Conservation (phyloP, 352 stramenopile genomes). For the Elongisporangium prolatum region DNA sequence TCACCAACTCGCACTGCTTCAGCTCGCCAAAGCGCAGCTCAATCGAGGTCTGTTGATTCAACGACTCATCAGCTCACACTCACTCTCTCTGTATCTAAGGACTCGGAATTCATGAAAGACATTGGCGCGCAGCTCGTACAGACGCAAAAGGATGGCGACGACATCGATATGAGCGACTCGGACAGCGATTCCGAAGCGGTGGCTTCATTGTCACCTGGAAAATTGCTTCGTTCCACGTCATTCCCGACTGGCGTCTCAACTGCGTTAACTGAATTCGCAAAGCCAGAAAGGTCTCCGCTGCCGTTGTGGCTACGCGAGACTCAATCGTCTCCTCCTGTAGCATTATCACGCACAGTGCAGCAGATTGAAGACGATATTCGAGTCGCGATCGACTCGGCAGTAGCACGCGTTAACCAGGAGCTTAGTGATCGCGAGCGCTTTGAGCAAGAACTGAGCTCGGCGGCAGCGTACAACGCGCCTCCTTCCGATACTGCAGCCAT, state of each 20-base stretch:
- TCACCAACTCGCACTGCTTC: not conserved
- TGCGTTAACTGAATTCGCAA: not conserved
- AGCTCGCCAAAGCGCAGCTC: not conserved
- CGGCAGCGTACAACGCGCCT: slow-evolving; percentile 4
- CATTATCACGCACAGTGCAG: slow-evolving; percentile 24
- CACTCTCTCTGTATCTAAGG: no score
- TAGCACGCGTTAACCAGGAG: slow-evolving; percentile 28
- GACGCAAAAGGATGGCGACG: slow-evolving; percentile 10
- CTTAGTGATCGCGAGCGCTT: slow-evolving; percentile 36
- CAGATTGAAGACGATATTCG: slow-evolving; percentile 63
- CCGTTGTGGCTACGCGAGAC: not conserved
- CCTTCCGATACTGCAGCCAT: not conserved
- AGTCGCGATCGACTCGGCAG: slow-evolving; percentile 44
- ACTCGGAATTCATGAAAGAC: not conserved
- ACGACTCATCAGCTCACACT: not conserved
- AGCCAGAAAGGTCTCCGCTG: not conserved
- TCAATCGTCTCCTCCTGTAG: not conserved
- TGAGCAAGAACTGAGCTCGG: slow-evolving; percentile 22
- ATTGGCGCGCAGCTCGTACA: slow-evolving; percentile 6
- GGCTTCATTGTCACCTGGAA: not conserved
- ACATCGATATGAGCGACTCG: not conserved
- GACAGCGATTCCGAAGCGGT: not conserved
- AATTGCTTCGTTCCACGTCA: slow-evolving; percentile 4
- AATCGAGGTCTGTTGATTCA: not conserved
- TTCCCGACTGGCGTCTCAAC: not conserved